Evolutionary conservation across 176 grass and related monocot species (phyloP).

Genomic region (Saccharum officinarum): DNA sequence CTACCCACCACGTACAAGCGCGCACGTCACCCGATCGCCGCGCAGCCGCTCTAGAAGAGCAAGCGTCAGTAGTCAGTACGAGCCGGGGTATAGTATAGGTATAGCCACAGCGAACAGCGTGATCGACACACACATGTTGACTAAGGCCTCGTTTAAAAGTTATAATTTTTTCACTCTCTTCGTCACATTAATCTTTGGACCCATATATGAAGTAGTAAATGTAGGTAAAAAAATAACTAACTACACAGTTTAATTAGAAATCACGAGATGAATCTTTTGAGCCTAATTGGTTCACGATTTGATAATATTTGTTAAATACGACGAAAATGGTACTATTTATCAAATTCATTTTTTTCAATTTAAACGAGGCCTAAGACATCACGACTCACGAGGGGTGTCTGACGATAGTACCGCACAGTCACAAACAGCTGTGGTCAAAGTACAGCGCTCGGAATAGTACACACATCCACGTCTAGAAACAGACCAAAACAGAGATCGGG

Average conservation of each 20-base stretch:
- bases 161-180: no score
- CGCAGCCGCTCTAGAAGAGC: background rate
- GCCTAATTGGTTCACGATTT: no score
- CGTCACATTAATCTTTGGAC: no score
- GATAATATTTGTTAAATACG: no score
- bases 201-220: no score
- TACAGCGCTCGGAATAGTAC: conserved; percentile 24
- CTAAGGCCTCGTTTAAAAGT: no score
- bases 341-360: no score
- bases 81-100: background rate
- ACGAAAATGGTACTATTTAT: no score
- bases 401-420: background rate
- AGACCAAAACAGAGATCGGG: background rate
- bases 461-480: conserved; percentile 34
- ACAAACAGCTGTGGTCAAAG: conserved; percentile 26
- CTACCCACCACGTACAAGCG: background rate
- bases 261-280: no score
- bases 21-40: background rate
- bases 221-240: no score
- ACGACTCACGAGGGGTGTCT: background rate
- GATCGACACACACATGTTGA: conserved; percentile 18
- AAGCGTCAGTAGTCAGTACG: background rate
- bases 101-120: background rate
- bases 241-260: no score
- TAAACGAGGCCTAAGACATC: no score